Evolutionary conservation across 495 filamentous ascomycete genomes (phyloP), one percentile per base, ranked within the genome.

Genomic region (Penicillium canariense): DNA sequence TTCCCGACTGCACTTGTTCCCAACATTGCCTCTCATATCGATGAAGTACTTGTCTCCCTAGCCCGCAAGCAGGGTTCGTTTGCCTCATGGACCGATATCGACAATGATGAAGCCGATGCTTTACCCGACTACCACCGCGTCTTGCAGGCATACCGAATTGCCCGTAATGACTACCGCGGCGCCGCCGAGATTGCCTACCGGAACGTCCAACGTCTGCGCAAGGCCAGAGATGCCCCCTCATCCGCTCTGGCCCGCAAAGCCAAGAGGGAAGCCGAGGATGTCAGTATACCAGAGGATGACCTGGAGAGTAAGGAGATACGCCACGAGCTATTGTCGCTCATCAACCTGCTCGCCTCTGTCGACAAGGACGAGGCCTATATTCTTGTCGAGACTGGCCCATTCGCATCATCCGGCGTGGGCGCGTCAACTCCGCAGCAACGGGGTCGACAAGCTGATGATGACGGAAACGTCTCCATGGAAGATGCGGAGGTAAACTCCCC

Each of bases 301-400:
- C 73, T 74, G 1, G 75, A 80, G 45, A 82, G 80, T 58, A 74
- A 78, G 51, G 78, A 78, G 42, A 67, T 86, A 27, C 67, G 74
- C 32, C 70, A 81, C 38, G 85, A 87, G 58, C 93, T 96, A 54
- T 67, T 97, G 9, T 81, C 87, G 51, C 77, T 97, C 32, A 92
- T 97, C 73, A 97, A 98, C 66, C 82, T 89, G 4, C 73, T 98
- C 58, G 84, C 83, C 44, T 94, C 89, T 54, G 90, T 96, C n/a
- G 81, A 86, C 31, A 75, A 84, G 56, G 84, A 88, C 58, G 85
- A 96, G 65, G 89, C 88, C 0, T 97, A 84, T 68, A 78, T 86
- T 31, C 71, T 85, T 25, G 80, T 81, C 17, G 80, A 83, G 50
- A 72, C 66, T 40, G 69, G 70, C 15, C 62, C 68, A 17, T 35